A percentile compares a stretch with the other conserved stretches of the same genome.
These are phyloP conservation scores for Daldinia grandis DNA, from an alignment of 495 filamentous ascomycete species.

Conservation along the genomic window DNA sequence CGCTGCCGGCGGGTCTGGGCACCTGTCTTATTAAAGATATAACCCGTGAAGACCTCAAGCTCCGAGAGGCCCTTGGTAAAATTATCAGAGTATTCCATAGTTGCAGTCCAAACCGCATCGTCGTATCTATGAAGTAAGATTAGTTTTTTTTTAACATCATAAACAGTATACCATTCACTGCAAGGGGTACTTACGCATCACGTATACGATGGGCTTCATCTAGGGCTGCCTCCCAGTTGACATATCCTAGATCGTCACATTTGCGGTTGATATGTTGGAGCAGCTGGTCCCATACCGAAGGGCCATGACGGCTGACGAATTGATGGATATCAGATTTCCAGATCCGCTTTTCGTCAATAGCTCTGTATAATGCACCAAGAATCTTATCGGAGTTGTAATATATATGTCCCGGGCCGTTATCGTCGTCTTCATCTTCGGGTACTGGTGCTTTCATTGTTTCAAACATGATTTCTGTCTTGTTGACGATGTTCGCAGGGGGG, in stretches of 20 bases:
- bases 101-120: conserved; percentile 63
- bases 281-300: conserved; percentile 56
- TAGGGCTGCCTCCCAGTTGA: conserved; percentile 46
- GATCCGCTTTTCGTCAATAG: conserved; percentile 76
- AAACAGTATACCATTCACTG: neutral
- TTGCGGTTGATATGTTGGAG: conserved; percentile 53
- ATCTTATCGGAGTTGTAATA: conserved; percentile 77
- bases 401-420: conserved; percentile 54
- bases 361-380: conserved; percentile 75
- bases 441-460: conserved; percentile 46
- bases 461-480: conserved; percentile 54
- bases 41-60: conserved; percentile 78
- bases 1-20: conserved; percentile 67
- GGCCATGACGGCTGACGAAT: conserved; percentile 26
- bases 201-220: conserved; percentile 63
- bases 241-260: conserved; percentile 25
- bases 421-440: conserved; percentile 62
- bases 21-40: conserved; percentile 71
- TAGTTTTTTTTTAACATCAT: neutral
- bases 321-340: conserved; percentile 63
- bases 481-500: conserved; percentile 63
- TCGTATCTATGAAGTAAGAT: conserved; percentile 65
- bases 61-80: conserved; percentile 68
- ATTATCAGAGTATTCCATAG: conserved; percentile 66
- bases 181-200: conserved; percentile 57